Evolutionary conservation across 1,284 basidiomycete species (phyloP), one percentile per base, ranked within the genome.

Genomic region (Somion occarium): DNA sequence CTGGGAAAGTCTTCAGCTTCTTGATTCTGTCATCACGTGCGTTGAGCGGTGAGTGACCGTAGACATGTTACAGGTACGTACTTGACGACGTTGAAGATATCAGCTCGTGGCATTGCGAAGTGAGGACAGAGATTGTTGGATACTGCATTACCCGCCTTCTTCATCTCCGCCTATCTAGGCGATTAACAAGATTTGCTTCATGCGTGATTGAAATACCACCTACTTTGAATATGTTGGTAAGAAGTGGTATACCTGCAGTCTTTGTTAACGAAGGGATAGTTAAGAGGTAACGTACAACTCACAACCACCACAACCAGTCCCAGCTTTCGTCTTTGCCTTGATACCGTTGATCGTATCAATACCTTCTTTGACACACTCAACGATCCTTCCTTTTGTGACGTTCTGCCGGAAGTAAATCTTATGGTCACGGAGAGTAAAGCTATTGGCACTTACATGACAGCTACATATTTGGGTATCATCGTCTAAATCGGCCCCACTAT

Each of bases 301-400:
- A 63, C 88, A 90, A 42, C 88, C 88, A 49, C 88, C 86, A 57
- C 88, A 91, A 3, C 85, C 88, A 1, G 82, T 81, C 13, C 85
- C 85, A 13, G 77, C 81, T 66, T 89, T 90, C 15, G 86, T 89
- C 63, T 79, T 80, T 23, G 67, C 59, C 67, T 89, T 90, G 62
- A 91, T 71, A 41, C 77, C 78, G 5, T 66, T 72, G 22, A 90
- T 62, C 22, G 73, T 73, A 18, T 73, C 71, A 22, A 76, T 74
- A 1, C 80, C 78, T 2, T 73, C 73, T 59, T 77, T 75, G 59
- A 88, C 73, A 53, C 79, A 80, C 53, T 71, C 67, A 1, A 69
- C 70, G 9, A 91, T 76, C 9, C 69, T 72, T 4, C 79, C 82
- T 65, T 91, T 91, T 5, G 73, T 69, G 43, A 89, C 80, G 58